Base-by-base conservation (phyloP, 495 filamentous ascomycete genomes). In the Rostrohypoxylon terebratum region DNA sequence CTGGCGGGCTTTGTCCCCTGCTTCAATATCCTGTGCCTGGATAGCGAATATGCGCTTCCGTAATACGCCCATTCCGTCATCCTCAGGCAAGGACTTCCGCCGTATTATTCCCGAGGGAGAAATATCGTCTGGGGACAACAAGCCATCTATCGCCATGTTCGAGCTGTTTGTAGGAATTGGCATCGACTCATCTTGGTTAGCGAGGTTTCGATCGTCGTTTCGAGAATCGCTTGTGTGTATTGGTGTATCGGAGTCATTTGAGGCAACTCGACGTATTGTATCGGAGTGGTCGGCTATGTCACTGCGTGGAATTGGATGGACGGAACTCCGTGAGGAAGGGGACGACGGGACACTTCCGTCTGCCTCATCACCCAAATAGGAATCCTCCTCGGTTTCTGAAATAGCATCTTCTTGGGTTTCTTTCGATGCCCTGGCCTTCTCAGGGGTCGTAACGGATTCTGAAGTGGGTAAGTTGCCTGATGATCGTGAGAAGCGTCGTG, bases 61-160 rank as follows among this genome's bases (percentile, higher is more conserved):
- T 63, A 98, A 80, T 59, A 81, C 79, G 7, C 89, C 84, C 92
- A 97, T 97, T 33, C 96, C 96, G 84, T 99, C 96, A 79, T 99
- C 93, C 72, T 91, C 96, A 0, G 96, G 96, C 54, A 99, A 82
- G 20, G 77, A 55, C 16, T 69, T 70, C n/a, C 73, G 69, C 48
- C 61, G 59, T 44, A 64, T 58, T 16, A 54, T 58, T 21, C 62
- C 33, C 14, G 61, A 54, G 1, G 65, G 34, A 42, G 57, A 40
- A 4, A 53, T 16, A 13, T 62, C 34, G 5, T 21, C 48, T 6
- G 62, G 20, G 14, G 66, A 62, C 47, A 67, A 42, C 4, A 59
- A 44, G 21, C 42, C 31, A 21, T 63, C 61, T 18, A 51, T 11
- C 50, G 44, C 28, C 34, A 50, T 62, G 18, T 21, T 69, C 8